Base-by-base conservation (phyloP, 2,329 filamentous ascomycete genomes). In the Colletotrichum orbiculare region DNA sequence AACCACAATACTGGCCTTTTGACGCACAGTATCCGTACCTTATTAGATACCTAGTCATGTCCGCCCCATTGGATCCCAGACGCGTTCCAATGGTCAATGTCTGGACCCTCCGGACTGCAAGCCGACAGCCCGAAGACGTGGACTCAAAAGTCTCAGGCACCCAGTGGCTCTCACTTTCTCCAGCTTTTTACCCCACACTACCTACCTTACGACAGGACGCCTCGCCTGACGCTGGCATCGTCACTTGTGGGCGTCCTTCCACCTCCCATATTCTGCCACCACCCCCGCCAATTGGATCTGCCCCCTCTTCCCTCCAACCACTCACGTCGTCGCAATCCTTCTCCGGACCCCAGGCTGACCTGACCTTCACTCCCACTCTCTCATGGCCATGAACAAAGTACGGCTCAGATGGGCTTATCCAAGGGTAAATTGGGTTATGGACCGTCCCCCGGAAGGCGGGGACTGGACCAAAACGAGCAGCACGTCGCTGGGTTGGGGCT, bases 291-390 rank as follows among this genome's bases (percentile, higher is more conserved):
- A 49, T 17, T 62, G 52, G 57, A 55, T 8, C 6, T 17, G 37
- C 34, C 54, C 43, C 42, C 33, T 48, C 54, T 48, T 25, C 37
- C 35, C 35, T 54, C 47, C 58, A 41, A 55, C 63, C 63, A 66
- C 52, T 66, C 58, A 66, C 33, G 42, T 63, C 59, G 42, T 47
- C 34, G 47, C 52, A 63, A 63, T 54, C 52, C 47, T 57, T 63
- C 63, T 66, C 63, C 63, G 42, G 61, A 64, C 55, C 61, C 61
- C 61, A 60, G 43, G 53, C 53, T 57, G 52, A 57, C 63, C 50
- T 61, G 60, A 48, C 38, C 53, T 46, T 34, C 41, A 34, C 53
- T 34, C 17, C 56, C 48, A 17, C 25, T 34, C 50, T 39, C 25
- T 46, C 43, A 46, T 46, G 43, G 17, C 13, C 43, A 62, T 54